Evolutionary conservation across 768 basidiomycete genomes (phyloP).

Genomic region (Podaxis sp.): DNA sequence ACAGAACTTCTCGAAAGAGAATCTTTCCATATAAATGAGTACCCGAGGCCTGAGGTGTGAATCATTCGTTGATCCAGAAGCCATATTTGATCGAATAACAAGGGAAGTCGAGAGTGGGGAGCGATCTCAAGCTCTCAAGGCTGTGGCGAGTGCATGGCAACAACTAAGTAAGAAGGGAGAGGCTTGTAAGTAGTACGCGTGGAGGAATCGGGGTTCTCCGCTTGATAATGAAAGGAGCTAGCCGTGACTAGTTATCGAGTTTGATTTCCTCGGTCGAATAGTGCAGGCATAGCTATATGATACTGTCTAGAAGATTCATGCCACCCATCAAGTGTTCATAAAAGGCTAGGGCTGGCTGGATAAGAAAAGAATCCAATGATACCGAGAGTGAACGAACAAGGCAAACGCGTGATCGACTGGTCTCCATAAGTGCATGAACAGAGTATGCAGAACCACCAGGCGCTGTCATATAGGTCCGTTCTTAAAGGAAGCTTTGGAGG

Average conservation of each 20-base stretch:
- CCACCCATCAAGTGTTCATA: neutral
- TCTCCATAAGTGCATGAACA: neutral
- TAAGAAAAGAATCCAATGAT: no score
- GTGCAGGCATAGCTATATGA: neutral
- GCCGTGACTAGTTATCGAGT: neutral
- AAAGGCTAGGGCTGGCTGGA: neutral
- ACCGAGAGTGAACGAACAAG: no score
- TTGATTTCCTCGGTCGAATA: neutral
- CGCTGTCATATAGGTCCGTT: neutral
- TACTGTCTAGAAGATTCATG: neutral
- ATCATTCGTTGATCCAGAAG: neutral
- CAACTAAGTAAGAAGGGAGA: neutral
- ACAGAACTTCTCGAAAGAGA: neutral
- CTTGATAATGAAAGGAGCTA: neutral
- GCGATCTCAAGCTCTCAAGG: neutral
- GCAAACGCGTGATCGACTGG: no score
- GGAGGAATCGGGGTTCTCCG: neutral
- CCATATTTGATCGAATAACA: neutral
- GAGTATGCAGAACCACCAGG: neutral
- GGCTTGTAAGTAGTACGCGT: neutral
- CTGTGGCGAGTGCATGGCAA: neutral
- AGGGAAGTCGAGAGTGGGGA: neutral
- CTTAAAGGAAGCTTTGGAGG: slow-evolving; percentile 3
- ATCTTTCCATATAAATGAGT: neutral
- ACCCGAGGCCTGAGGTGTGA: neutral